phyloP scores from a whole-genome alignment of 164 flowering plant genomes.

The Buxus sempervirens region DNA sequence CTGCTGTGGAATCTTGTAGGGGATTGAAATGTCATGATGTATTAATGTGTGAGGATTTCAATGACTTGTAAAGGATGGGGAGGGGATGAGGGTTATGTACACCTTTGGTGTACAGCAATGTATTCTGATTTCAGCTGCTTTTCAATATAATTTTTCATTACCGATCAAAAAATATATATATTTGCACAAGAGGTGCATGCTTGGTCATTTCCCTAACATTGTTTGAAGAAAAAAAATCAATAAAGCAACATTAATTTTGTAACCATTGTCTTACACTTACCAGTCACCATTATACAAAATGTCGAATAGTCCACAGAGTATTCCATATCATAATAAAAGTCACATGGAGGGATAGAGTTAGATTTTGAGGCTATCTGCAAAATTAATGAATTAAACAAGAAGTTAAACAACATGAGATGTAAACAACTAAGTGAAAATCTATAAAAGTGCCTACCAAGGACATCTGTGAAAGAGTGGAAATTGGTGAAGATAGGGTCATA shows the following conservation, averaged over 20 bases:
- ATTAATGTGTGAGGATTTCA: no score
- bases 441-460: not conserved
- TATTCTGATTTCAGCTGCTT: no score
- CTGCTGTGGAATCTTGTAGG: no score
- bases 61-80: no score
- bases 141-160: no score
- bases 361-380: slow-evolving; percentile 41
- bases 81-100: no score
- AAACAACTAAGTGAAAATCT: not conserved
- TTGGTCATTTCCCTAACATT: not conserved
- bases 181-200: not conserved
- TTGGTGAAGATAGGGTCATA: not conserved
- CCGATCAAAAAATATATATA: no score
- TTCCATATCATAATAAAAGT: slow-evolving; percentile 85
- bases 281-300: slow-evolving; percentile 41
- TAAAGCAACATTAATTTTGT: not conserved
- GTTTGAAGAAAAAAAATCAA: not conserved
- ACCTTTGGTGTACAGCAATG: no score
- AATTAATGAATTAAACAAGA: slow-evolving; percentile 5
- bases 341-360: slow-evolving; percentile 41
- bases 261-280: slow-evolving; percentile 30
- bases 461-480: not conserved
- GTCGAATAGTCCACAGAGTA: slow-evolving; percentile 83
- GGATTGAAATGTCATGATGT: no score
- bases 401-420: not conserved